Base-by-base conservation (phyloP, 192 early-diverging fungal species). In the Coemansia sp. region DNA sequence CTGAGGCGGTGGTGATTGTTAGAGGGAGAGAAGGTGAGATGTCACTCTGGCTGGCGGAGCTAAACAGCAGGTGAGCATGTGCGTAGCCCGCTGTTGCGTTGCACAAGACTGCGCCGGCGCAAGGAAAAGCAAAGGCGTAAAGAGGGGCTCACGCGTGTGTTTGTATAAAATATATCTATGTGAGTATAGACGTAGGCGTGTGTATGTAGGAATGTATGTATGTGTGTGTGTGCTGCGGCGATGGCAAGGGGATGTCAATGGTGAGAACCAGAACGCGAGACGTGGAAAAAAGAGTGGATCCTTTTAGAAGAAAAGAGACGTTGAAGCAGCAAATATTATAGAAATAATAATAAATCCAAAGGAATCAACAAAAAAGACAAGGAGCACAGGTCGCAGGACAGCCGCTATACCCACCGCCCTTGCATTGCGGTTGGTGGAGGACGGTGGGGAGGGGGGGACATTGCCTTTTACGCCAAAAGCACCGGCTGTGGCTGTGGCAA, bases 11-110 rank as follows among this genome's bases (percentile, higher is more conserved):
- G 74, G 39, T 67, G 68, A 67, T 76, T 70, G 74, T 71, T 71
- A 71, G 48, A 38, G 22, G 24, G 24, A 64, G 22, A 70, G 34
- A 64, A 68, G 70, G 50, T 71, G 50, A 71, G 75, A 77, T 71
- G 75, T 77, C 75, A 71, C 66, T 74, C 48, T 65, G 46, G 42
- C 61, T 66, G 64, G 45, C 44, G n/a, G 67, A 69, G 72, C 72
- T 70, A 36, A 42, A 32, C 34, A 42, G 72, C 40, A 56, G 51
- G 41, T 41, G 74, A 50, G 60, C 60, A 68, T 62, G 68, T 62
- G 68, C 51, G 61, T 62, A 65, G 67, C 56, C 32, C 31, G 24
- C 51, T 29, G 55, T 27, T 67, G 31, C 32, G 56, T 24, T 60
- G 59, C 41, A 69, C 58, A 69, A 61, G 58, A 61, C 55, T 59